phyloP scores from a whole-genome alignment of 208 protist genomes.

The Trypanosoma congolense region DNA sequence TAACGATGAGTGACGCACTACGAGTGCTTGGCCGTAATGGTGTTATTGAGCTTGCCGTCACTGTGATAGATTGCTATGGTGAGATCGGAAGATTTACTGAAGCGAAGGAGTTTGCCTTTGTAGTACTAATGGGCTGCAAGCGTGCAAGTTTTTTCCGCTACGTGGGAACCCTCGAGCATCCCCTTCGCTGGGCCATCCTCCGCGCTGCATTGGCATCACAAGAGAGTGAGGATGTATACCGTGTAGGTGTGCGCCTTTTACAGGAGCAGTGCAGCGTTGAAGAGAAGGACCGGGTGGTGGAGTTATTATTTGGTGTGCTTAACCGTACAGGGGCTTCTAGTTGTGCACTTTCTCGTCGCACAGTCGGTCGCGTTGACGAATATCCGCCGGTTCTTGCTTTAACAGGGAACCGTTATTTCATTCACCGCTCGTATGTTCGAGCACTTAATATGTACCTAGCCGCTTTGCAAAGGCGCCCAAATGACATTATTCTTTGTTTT shows the following conservation, averaged over 20 bases:
- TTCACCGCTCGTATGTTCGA: conserved; percentile 60
- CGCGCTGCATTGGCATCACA: conserved; percentile 63
- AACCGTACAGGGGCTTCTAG: conserved; percentile 52
- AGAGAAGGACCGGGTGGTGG: conserved; percentile 58
- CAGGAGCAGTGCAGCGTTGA: conserved; percentile 56
- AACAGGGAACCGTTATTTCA: conserved; percentile 75
- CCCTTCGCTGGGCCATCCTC: conserved; percentile 72
- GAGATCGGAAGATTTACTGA: conserved; percentile 78
- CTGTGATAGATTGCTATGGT: conserved; percentile 79
- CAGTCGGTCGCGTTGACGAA: conserved; percentile 37
- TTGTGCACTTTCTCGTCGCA: conserved; percentile 40
- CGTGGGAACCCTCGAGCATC: conserved; percentile 52
- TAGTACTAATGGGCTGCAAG: conserved; percentile 55
- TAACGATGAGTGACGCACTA: conserved; percentile 66
- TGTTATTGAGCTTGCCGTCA: conserved; percentile 66
- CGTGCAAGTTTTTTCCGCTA: conserved; percentile 40
- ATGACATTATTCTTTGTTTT: conserved; percentile 67
- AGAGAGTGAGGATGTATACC: conserved; percentile 79
- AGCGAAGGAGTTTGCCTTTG: conserved; percentile 84
- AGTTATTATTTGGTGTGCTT: conserved; percentile 74
- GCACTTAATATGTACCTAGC: conserved; percentile 73
- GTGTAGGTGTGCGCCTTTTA: conserved; percentile 71
- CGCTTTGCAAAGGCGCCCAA: conserved; percentile 50
- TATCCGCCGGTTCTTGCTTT: conserved; percentile 59
- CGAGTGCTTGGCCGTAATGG: conserved; percentile 46